phyloP scores from a whole-genome alignment of 768 basidiomycete genomes.

The Russula sp. region DNA sequence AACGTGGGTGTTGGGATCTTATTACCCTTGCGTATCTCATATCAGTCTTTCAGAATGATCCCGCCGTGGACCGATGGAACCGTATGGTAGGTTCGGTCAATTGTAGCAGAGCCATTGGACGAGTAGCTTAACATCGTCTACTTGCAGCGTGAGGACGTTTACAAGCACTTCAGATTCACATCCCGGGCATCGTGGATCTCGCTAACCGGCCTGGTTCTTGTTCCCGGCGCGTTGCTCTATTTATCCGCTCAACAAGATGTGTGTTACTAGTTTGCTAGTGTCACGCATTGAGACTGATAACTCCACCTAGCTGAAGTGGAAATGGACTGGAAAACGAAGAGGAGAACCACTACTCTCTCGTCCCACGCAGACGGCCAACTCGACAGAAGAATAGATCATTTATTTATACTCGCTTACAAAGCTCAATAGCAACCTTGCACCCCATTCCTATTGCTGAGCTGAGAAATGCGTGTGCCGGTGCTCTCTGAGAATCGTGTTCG shows the following conservation, averaged over 20 bases:
- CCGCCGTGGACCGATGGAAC: constrained; percentile 53
- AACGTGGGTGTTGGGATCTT: constrained; percentile 38
- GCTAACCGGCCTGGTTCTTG: constrained; percentile 55
- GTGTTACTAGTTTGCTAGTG: constrained; percentile 21
- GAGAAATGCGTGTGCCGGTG: constrained; percentile 86
- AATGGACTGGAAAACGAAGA: constrained; percentile 48
- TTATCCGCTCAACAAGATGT: constrained; percentile 40
- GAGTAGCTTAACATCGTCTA: constrained; percentile 8
- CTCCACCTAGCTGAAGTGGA: constrained; percentile 43
- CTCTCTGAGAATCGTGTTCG: constrained; percentile 78
- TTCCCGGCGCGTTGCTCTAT: constrained; percentile 52
- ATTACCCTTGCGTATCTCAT: constrained; percentile 13
- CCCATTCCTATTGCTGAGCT: constrained; percentile 80
- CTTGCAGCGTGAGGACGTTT: constrained; percentile 73
- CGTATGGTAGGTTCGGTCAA: constrained; percentile 41
- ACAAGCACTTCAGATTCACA: constrained; percentile 79
- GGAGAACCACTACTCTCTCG: constrained; percentile 35
- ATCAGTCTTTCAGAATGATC: constrained; percentile 35
- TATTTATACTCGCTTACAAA: constrained; percentile 70
- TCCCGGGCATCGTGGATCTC: constrained; percentile 54
- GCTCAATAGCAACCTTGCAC: constrained; percentile 84
- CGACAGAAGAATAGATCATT: constrained; percentile 12
- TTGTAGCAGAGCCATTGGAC: background rate
- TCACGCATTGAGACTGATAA: background rate
- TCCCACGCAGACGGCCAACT: constrained; percentile 14